Base-by-base conservation (phyloP, 2,329 filamentous ascomycete species). In the Tolypocladium ophioglossoides region DNA sequence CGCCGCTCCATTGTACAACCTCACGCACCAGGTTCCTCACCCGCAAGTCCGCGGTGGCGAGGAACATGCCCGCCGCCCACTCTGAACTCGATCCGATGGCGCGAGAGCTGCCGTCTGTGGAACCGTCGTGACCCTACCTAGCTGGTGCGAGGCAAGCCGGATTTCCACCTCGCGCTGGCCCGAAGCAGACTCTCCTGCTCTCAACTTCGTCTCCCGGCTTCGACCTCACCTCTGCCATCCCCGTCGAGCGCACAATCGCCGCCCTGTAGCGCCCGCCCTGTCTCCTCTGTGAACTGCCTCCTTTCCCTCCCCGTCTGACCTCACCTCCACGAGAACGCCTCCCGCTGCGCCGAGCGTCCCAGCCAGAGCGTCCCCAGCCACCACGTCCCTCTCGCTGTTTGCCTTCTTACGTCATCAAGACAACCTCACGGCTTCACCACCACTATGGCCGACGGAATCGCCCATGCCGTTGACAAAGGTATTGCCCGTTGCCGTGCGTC, bases 381-480 rank as follows among this genome's bases (percentile, higher is more conserved):
- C 30, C 49, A 27, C n/a, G 38, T 46, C 37, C 32, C 52, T 39
- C 24, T 34, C 38, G 9, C 32, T 14, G 18, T 51, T 35, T 20
- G 46, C 46, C 50, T 35, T 52, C 51, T 57, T 57, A 60, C 58
- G 58, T 59, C 58, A 60, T 60, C 55, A 48, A 34, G 39, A 46
- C 51, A 12, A 50, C 52, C 34, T 20, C 35, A 16, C 27, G 14
- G 67, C 66, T 62, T 67, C 64, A 66, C 64, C 65, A 57, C 50
- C 56, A 56, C 52, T 62, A 70, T 70, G 68, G 62, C 68, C 55
- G 65, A 70, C 65, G 64, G 61, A 59, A 64, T 64, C 56, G 62
- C 65, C 53, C 63, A 64, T 59, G 66, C 67, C 57, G 62, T 69
- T 61, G 66, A 66, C 61, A 69, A 67, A 70, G 68, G 68, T 70